Base-by-base conservation (phyloP, 2,329 filamentous ascomycete genomes). In the Fusarium nematophilum region DNA sequence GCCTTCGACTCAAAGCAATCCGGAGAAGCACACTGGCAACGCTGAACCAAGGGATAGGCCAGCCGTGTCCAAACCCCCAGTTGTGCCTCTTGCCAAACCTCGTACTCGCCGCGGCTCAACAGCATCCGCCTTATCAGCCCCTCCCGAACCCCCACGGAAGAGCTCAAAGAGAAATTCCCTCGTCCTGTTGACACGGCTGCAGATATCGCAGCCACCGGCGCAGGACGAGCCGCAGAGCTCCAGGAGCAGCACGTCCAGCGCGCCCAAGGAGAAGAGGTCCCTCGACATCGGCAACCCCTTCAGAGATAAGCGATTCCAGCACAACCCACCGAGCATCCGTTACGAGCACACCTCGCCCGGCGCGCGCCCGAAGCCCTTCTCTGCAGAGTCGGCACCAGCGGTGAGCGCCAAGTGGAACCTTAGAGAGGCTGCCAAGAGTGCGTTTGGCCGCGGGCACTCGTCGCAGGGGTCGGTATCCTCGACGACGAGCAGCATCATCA, bases 391-490 rank as follows among this genome's bases (percentile, higher is more conserved):
- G 10, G 53, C 56, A 9, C 59, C 61, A 9, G 36, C 47, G 2
- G 48, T 44, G 9, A 58, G 39, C 39, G 65, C 68, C n/a, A 76
- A 69, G 55, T 72, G 72, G 52, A 74, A 68, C 51, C 60, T 77
- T 45, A 73, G 66, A 48, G 75, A 74, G 46, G 73, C 74, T 10
- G 73, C 74, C 21, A 75, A 67, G 46, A 69, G 73, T 18, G 72
- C 72, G 25, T 67, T 77, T 13, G 56, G 66, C 23, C 48, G 61
- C 7, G 64, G 62, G 4, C 65, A 58, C 46, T 51, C 54, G 8
- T 56, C 57, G 1, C 48, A 65, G 14, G 39, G 47, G n/a, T 59
- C 60, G 2, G 23, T 53, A 6, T 60, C 58, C 11, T 66, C 64
- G n/a, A 53, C 57, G 8, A 52, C 62, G n/a, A 50, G 46, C 9